Evolutionary conservation across 2,329 filamentous ascomycete species (phyloP).

Genomic region (Aureobasidium sp.): DNA sequence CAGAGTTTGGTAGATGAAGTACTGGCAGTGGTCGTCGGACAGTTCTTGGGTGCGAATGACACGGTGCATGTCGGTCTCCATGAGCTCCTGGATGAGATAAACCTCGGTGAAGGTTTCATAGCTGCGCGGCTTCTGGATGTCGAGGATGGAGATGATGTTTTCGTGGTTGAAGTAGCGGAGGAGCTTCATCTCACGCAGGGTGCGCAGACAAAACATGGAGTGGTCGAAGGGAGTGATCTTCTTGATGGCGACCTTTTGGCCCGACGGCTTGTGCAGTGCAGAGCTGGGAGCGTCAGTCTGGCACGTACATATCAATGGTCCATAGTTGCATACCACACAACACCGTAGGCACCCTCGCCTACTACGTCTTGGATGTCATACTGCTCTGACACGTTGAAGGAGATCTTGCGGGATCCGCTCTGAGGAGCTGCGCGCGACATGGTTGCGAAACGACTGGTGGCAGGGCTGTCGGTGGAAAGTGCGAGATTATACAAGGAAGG

Average conservation of each 20-base stretch:
- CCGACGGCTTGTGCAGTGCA: constrained; percentile 93
- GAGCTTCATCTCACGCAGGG: constrained; percentile 97
- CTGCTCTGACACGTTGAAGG: constrained; percentile 98
- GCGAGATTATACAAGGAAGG: background rate
- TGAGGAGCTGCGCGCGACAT: constrained; percentile 23
- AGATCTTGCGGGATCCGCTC: constrained; percentile 77
- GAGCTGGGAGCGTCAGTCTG: constrained; percentile 53
- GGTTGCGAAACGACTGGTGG: constrained; percentile 5
- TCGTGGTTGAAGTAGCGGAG: constrained; percentile 99
- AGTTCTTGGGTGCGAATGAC: constrained; percentile 98
- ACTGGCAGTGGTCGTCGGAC: constrained; percentile 98
- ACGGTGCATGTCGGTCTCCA: constrained; percentile 99
- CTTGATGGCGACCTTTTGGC: constrained; percentile 99
- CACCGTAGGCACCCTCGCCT: constrained; percentile 94
- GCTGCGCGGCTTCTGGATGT: constrained; percentile 95
- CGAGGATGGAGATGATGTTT: constrained; percentile 98
- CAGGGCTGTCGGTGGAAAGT: background rate
- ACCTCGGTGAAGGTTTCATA: constrained; percentile 97
- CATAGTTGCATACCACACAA: constrained; percentile 75
- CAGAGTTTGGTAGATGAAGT: constrained; percentile 99
- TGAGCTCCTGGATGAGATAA: constrained; percentile 97
- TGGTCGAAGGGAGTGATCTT: constrained; percentile 99
- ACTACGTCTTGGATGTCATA: constrained; percentile 99
- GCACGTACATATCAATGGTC: background rate
- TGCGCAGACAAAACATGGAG: constrained; percentile 75